These are phyloP conservation scores for Suillus decipiens DNA, from an alignment of 768 basidiomycete genomes.

Conservation along the genomic window DNA sequence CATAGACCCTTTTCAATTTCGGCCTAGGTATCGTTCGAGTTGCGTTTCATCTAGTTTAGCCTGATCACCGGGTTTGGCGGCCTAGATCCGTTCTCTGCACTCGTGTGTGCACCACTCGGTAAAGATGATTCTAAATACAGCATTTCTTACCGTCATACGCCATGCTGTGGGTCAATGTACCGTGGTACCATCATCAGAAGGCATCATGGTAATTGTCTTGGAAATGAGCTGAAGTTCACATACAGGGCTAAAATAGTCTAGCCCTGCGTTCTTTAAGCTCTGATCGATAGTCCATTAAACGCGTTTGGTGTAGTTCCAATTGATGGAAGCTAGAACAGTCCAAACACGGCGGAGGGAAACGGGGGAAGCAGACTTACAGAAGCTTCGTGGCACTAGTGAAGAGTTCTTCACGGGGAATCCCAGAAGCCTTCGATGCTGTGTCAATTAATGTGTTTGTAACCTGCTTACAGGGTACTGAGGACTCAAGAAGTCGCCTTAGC, in stretches of 20 bases:
- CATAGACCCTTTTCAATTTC: constrained; percentile 28
- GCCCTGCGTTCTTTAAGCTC: constrained; percentile 40
- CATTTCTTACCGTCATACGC: constrained; percentile 18
- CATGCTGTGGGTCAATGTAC: constrained; percentile 40
- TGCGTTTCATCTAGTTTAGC: constrained; percentile 19
- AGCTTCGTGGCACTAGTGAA: constrained; percentile 57
- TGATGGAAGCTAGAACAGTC: neutral
- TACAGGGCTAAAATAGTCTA: constrained; percentile 52
- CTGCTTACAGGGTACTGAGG: constrained; percentile 28
- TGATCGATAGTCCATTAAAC: constrained; percentile 44
- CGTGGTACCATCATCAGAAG: constrained; percentile 27
- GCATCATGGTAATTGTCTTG: constrained; percentile 18
- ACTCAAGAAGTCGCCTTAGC: constrained; percentile 1
- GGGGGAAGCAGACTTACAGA: constrained; percentile 22
- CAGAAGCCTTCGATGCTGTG: constrained; percentile 38
- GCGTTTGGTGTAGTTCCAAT: constrained; percentile 29
- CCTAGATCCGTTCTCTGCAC: constrained; percentile 9
- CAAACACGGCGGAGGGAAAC: too few species aligned
- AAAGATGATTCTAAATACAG: neutral
- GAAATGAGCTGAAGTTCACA: constrained; percentile 14
- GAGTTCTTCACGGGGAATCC: constrained; percentile 45
- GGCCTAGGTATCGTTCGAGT: constrained; percentile 31
- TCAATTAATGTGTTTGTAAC: constrained; percentile 55
- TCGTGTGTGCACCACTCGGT: neutral
- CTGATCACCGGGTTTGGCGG: constrained; percentile 23